Evolutionary conservation across 192 early-diverging fungal genomes (phyloP), one percentile per base, ranked within the genome.

Genomic region (Obelidium mucronatum): DNA sequence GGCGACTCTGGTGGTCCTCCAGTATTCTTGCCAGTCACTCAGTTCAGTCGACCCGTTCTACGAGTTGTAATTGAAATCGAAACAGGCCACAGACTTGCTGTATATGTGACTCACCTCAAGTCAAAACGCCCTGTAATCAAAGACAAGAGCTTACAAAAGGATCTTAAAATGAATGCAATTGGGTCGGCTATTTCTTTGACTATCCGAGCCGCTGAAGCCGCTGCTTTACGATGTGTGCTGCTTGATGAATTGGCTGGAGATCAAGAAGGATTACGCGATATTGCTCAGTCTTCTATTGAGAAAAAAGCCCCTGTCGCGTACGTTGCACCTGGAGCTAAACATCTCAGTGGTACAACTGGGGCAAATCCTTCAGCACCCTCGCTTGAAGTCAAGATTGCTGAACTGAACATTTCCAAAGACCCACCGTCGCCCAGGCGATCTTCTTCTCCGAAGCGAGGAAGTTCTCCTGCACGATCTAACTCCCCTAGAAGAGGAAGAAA

Each of bases 171-270:
- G 17, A 73, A 73, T 39, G 71, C 71, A 15, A 60, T 62, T 44
- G 71, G 71, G 4, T 11, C 8, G 8, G 71, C 71, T 6, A 44
- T 73, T 8, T 73, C 71, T 8, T 55, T 73, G 36, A 62, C 61
- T 8, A 64, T 73, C 42, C 56, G 71, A 61, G 71, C 58, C 39
- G 71, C 71, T 59, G 71, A 73, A 39, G 71, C 71, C 17, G 71
- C 71, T 26, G 71, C 71, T 8, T 30, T 73, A 6, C 35, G 71
- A 48, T 73, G 71, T 39, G 24, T 73, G 19, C 54, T 73, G 26
- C 28, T 73, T 28, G 71, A 73, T 59, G 71, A 73, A 30, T 30
- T 73, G 13, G 42, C 28, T 73, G 71, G 71, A 26, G 44, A 67
- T 51, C 66, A 67, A 28, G 66, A 67, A 33, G 66, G 26, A 4